Base-by-base conservation (phyloP, 148 eudicot species). In the Oxyria digyna region DNA sequence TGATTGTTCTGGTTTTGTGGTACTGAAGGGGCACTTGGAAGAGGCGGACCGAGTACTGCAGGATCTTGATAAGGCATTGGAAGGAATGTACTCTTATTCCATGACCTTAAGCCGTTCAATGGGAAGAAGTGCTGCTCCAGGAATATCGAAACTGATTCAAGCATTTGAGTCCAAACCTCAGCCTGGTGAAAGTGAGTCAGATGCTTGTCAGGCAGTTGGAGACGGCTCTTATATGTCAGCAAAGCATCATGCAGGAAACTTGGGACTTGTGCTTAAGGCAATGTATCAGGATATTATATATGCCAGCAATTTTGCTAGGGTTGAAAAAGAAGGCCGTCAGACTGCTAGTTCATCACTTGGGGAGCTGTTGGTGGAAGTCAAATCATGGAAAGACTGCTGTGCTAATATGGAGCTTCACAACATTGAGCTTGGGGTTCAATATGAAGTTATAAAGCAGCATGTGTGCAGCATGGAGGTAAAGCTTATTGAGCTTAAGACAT, bases 81-180 rank as follows among this genome's bases (percentile, higher is more conserved):
- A 88, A 42, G 81, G 62, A 24, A 78, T 90, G 87, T 83, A 87
- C 73, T 74, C 78, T 71, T 79, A 81, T 33, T 79, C 75, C 49
- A 67, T 67, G 72, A 73, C 83, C 38, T 80, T 80, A 52, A 80
- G 83, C 65, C 78, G 63, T 54, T 81, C 85, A 50, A 70, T 69
- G 69, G 78, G 68, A 70, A 82, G 83, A 71, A 75, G 26, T 73
- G 81, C 71, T 55, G 69, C 81, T 42, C 80, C 96, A 49, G 91
- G 84, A 27, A 85, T 90, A 69, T 90, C 92, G 66, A 83, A 80
- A 77, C 74, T 89, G 81, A 88, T 89, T 80, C 95, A 87, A 79
- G 95, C 91, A 62, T 93, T 90, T 76, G 98, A 94, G 82, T 78
- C 95, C 50, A 86, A 88, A 78, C 50, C 69, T 49, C 79, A 70